phyloP scores from a whole-genome alignment of 495 filamentous ascomycete genomes.

The Collariella sp. region DNA sequence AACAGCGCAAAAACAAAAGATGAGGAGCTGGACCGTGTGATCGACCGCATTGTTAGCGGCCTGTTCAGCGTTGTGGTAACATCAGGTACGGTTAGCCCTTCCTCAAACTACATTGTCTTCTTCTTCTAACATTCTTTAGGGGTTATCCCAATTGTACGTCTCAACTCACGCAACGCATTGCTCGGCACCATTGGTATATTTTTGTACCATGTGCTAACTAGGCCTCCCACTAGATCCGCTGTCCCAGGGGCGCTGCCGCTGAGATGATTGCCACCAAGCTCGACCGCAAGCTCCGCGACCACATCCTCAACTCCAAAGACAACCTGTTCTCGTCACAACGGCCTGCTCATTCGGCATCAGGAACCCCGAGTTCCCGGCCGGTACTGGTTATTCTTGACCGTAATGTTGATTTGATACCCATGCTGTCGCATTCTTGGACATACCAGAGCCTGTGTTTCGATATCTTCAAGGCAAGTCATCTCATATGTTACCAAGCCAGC shows the following conservation, averaged over 20 bases:
- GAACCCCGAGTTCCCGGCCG: slow-evolving; percentile 61
- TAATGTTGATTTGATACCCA: slow-evolving; percentile 93
- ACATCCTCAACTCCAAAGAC: slow-evolving; percentile 94
- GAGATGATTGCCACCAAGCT: slow-evolving; percentile 91
- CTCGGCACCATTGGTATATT: too few species aligned
- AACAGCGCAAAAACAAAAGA: slow-evolving; percentile 90
- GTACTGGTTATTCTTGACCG: slow-evolving; percentile 87
- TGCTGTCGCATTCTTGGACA: slow-evolving; percentile 98
- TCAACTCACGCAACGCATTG: too few species aligned
- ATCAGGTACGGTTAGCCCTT: slow-evolving; percentile 58
- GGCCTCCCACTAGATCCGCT: slow-evolving; percentile 53
- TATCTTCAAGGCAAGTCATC: slow-evolving; percentile 47
- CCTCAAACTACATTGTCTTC: background rate
- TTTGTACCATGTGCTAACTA: background rate
- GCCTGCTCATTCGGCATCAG: slow-evolving; percentile 31
- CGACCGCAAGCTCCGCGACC: slow-evolving; percentile 91
- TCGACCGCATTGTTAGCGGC: slow-evolving; percentile 88
- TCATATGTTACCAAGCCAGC: background rate
- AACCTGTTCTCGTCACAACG: slow-evolving; percentile 66
- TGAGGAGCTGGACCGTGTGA: slow-evolving; percentile 72
- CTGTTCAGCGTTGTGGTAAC: slow-evolving; percentile 95
- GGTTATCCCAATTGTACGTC: slow-evolving; percentile 67
- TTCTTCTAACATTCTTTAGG: slow-evolving; percentile 33
- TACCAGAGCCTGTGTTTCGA: slow-evolving; percentile 96
- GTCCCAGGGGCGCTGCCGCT: slow-evolving; percentile 82